phyloP scores from a whole-genome alignment of 495 filamentous ascomycete species.

The Neurospora sp. region DNA sequence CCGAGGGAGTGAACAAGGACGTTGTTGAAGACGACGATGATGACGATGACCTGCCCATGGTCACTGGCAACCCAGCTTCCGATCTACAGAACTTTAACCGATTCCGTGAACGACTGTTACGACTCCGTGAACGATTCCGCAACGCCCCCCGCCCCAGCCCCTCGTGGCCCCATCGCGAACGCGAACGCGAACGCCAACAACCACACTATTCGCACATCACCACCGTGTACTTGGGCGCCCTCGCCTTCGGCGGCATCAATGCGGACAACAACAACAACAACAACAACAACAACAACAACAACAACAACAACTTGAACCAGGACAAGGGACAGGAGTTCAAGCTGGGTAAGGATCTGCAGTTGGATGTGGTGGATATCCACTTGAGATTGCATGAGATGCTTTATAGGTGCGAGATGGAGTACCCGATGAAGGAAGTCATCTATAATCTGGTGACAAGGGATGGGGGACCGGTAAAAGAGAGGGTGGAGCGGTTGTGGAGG shows the following conservation, averaged over 20 bases:
- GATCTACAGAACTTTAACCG: background rate
- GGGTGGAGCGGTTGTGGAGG: conserved; percentile 23
- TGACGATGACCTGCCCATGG: background rate
- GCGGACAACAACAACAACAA: background rate
- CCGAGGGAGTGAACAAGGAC: background rate
- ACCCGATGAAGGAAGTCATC: conserved; percentile 30
- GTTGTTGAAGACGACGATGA: background rate
- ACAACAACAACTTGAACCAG: background rate
- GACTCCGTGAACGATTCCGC: background rate
- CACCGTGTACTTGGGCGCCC: conserved; percentile 3
- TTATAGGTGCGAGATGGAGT: conserved; percentile 31
- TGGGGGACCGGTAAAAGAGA: conserved; percentile 10
- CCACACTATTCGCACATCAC: background rate
- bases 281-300: background rate
- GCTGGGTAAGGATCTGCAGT: conserved; percentile 25
- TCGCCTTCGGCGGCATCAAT: background rate
- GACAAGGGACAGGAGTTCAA: conserved; percentile 11
- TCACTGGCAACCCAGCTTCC: background rate
- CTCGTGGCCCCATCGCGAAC: background rate
- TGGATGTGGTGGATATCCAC: conserved; percentile 23
- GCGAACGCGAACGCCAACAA: background rate
- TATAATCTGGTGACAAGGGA: conserved; percentile 23
- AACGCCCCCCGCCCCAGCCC: background rate
- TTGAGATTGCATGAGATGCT: conserved; percentile 24
- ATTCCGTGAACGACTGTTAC: background rate